Evolutionary conservation across 1,284 basidiomycete species (phyloP), one percentile per base, ranked within the genome.

Genomic region (Leccinum pseudoinsigne): DNA sequence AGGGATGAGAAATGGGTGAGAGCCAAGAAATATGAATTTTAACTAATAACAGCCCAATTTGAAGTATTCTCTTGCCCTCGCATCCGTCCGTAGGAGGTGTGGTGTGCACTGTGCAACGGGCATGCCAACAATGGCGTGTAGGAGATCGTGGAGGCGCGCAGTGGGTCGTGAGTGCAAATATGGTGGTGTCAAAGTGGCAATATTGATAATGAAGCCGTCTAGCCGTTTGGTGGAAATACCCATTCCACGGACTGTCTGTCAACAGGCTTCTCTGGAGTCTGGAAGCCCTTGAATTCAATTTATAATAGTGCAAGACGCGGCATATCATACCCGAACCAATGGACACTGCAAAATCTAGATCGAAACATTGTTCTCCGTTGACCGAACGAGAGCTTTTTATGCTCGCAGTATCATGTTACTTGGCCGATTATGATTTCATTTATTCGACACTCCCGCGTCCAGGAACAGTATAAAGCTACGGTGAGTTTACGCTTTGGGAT

Each of bases 381-480:
- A 56, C n/a, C 16, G 50, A 64, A 51, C 23, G 45, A 59, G 59
- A 38, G 28, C 45, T 36, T 57, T 36, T 55, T 53, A 45, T 56
- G 38, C 14, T 51, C 3, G 34, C 40, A 36, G 16, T 56, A 28
- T 23, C 23, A 23, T 14, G 8, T 42, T 5, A 45, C 21, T 40
- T 60, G 28, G 16, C 31, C 28, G 14, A 58, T 58, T 57, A 5
- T n/a, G 53, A 56, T 50, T 69, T 62, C 60, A 67, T 71, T 26
- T 56, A 51, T 34, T 38, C 14, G n/a, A 34, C 40, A 56, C 53
- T 62, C 53, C 58, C 58, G 57, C 45, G 23, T 55, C 54, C 61
- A 69, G 70, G 70, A 69, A 72, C 67, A 47, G 53, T 23, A 55
- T n/a, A 51, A 34, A 64, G 60, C 57, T 21, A 26, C 26, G 26